phyloP scores from a whole-genome alignment of 2,329 filamentous ascomycete species.

The Apiospora marii region DNA sequence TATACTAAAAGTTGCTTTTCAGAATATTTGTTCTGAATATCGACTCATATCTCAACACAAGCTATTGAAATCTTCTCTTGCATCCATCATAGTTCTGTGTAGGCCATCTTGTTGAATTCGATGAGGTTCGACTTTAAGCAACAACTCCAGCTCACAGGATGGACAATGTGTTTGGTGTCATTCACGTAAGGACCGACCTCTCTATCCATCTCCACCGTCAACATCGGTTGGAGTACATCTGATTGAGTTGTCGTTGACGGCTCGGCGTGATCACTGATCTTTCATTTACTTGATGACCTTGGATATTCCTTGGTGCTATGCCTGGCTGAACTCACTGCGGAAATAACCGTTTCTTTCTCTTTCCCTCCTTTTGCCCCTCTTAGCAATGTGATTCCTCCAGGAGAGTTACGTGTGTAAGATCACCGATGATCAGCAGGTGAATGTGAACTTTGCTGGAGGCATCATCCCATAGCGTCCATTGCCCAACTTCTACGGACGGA shows the following conservation, averaged over 20 bases:
- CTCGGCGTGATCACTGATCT: too few species aligned
- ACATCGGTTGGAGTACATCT: too few species aligned
- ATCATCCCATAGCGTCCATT: not conserved
- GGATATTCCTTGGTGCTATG: not conserved
- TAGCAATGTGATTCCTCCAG: not conserved
- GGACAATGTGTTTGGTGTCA: too few species aligned
- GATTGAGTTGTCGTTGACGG: too few species aligned
- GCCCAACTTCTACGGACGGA: not conserved
- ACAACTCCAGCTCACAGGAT: too few species aligned
- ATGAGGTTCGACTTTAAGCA: too few species aligned
- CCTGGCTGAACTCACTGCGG: not conserved
- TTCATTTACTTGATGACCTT: not conserved
- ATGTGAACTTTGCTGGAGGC: not conserved
- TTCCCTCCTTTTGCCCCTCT: not conserved
- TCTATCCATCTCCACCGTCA: too few species aligned
- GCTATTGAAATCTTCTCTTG: not conserved
- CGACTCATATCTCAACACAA: not conserved
- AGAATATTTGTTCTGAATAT: not conserved
- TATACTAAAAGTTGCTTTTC: not conserved
- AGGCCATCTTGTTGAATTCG: too few species aligned
- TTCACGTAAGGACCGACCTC: too few species aligned
- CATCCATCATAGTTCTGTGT: not conserved
- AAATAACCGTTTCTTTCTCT: not conserved
- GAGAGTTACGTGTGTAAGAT: not conserved
- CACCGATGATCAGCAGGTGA: not conserved